phyloP scores from a whole-genome alignment of 2,329 filamentous ascomycete species.

The Scedosporium minutisporum region DNA sequence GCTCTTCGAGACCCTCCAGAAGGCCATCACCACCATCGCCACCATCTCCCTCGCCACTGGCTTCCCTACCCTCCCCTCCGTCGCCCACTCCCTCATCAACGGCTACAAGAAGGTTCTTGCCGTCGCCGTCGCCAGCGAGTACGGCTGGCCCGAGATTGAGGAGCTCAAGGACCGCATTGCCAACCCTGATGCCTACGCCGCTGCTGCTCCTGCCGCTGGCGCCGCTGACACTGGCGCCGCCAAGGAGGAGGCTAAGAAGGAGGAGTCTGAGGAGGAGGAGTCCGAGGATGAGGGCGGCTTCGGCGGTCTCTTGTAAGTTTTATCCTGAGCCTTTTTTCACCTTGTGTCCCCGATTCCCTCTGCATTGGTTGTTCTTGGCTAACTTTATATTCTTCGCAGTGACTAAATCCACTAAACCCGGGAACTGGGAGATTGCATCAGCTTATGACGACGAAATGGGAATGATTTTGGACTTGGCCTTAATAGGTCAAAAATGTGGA shows the following conservation, averaged over 20 bases:
- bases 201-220: slow-evolving; percentile 62
- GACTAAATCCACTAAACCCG: slow-evolving; percentile 34
- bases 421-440: slow-evolving; percentile 11
- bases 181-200: slow-evolving; percentile 94
- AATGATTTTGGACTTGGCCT: slow-evolving; percentile 17
- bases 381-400: slow-evolving; percentile 19
- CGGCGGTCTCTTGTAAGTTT: slow-evolving; percentile 65
- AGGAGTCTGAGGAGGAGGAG: slow-evolving; percentile 58
- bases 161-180: slow-evolving; percentile 99
- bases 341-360: neutral
- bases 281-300: slow-evolving; percentile 49
- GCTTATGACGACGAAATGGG: slow-evolving; percentile 25
- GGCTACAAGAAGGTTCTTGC: slow-evolving; percentile 93
- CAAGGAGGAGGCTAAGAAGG: slow-evolving; percentile 56
- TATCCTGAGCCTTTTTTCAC: neutral
- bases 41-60: slow-evolving; percentile 82
- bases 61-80: slow-evolving; percentile 92
- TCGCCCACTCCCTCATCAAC: slow-evolving; percentile 96
- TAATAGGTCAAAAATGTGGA: neutral
- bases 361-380: neutral
- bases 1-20: slow-evolving; percentile 73
- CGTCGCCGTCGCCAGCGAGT: slow-evolving; percentile 81
- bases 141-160: slow-evolving; percentile 90
- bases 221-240: slow-evolving; percentile 44
- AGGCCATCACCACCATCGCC: slow-evolving; percentile 79